Evolutionary conservation across 495 filamentous ascomycete species (phyloP), one percentile per base, ranked within the genome.

Genomic region (Podospora tetraspora): DNA sequence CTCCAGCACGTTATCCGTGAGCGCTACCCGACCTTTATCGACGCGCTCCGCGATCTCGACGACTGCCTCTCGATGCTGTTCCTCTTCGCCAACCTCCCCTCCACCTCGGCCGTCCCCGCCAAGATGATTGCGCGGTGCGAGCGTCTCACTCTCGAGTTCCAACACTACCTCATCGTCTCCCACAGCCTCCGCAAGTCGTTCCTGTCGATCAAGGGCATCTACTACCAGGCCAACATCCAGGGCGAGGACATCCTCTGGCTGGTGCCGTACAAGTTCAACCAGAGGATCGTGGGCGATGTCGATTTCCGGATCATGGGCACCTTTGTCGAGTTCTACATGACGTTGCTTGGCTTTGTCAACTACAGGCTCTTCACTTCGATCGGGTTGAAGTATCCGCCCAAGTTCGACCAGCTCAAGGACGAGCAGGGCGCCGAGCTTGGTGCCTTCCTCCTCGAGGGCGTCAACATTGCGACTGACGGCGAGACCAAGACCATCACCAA

Each of bases 261-360:
- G 22, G 95, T 97, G 3, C 95, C 95, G 2, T 98, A 99, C 82
- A 90, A 91, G 70, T 99, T 99, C 79, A 96, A 97, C 71, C 96
- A 97, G 81, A 82, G 90, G 68, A 88, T 97, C 32, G 93, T 93
- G 25, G 91, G 89, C 16, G 95, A 98, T 79, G 89, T 99, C 61
- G 95, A 99, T 79, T 98, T 97, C 82, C 85, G 96, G 72, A 97
- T 99, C 76, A 99, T 99, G 95, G 93, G 91, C 57, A 99, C 96
- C 2, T 99, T 99, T 75, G 91, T 99, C 63, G 94, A 99, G 73
- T 98, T 99, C 79, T 99, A 99, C 83, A 95, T 93, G 62, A 98
- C 95, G 3, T 83, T 99, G 13, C 83, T 99, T 11, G 91, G 96
- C 60, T 99, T 98, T 71, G 91, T 98, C 75, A 97, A 98, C 82